Base-by-base conservation (phyloP, 805 yeast species). In the Saccharomycopsis vini region DNA sequence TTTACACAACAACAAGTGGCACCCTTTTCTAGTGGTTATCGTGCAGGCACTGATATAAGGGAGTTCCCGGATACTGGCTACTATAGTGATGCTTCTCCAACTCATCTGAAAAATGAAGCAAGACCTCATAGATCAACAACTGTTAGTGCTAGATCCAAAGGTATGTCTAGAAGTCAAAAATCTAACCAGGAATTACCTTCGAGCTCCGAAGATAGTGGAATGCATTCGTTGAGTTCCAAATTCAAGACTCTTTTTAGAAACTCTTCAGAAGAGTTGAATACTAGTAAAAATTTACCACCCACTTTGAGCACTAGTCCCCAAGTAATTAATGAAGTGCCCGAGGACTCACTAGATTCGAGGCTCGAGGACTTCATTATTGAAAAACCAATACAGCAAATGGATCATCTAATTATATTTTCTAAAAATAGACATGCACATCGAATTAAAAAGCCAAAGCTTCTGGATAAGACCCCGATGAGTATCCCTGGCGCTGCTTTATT, bases 401-500 rank as follows among this genome's bases (percentile, higher is more conserved):
- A 24, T 24, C 30, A 39, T 24, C 35, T 47, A 9, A 13, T 40
- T 12, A 13, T 47, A 3, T 44, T 32, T 34, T n/a, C 32, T 12
- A 33, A 44, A 15, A 28, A 35, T 36, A 37, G 28, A 16, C 51
- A 47, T 33, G 47, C 36, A 20, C 51, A 47, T 29, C 24, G 36
- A 5, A 26, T 47, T 13, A 45, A 43, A 28, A 39, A 42, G 13
- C 42, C 51, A 1, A 47, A 47, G 28, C n/a, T 44, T 15, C 26
- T 42, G 30, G 43, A 33, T 7, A 44, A 47, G 19, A 20, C 36
- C 10, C 23, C 15, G 6, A 24, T 41, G 19, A 21, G 21, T n/a
- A 10, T 15, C n/a, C 51, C 51, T 5, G 51, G 51, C 5, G 49
- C 36, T n/a, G 37, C 44, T 12, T 26, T 47, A 19, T 38, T 47